Evolutionary conservation across 208 protist genomes (phyloP), one percentile per base, ranked within the genome.

Genomic region (Acanthamoeba healyi): DNA sequence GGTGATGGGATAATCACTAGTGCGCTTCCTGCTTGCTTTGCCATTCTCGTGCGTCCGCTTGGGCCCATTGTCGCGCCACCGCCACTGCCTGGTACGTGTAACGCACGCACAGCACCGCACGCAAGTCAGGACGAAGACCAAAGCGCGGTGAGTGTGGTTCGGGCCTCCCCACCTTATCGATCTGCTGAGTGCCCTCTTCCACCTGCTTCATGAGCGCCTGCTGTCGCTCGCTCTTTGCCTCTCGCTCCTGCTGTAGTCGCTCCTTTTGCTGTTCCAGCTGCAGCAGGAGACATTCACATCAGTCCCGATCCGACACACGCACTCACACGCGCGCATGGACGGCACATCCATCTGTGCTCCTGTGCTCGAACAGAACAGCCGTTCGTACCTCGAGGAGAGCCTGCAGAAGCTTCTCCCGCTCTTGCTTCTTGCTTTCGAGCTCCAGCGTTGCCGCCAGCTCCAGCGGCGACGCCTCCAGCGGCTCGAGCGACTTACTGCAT

Each of bases 191-290:
- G n/a, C 72, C 40, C 22, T 82, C 72, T 2, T 82, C 40, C 1
- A 82, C n/a, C 72, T 82, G 72, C 72, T 17, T 12, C 38, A 14
- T 24, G 24, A 82, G 19, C 4, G 38, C 34, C 22, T 51, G 40
- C 40, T 29, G 32, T 29, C 42, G 34, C 38, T 44, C 36, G 34
- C 9, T 51, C 40, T 82, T 44, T 6, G 6, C 72, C 40, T 82
- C 38, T 2, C 38, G 72, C 22, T 82, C 72, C 36, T 51, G 38
- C 51, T 82, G 36, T 29, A 82, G 72, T 51, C 38, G 72, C 72
- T 82, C 72, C 26, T n/a, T 82, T 7, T 29, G 34, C 42, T 82
- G 9, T 38, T 82, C 72, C 38, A 82, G 38, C 72, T 82, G 58
- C 5, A 4, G 15, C 10, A 32, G 29, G 7, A 49, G 44, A 12